Base-by-base conservation (phyloP, 2,329 filamentous ascomycete genomes). In the Cadophora sp. region DNA sequence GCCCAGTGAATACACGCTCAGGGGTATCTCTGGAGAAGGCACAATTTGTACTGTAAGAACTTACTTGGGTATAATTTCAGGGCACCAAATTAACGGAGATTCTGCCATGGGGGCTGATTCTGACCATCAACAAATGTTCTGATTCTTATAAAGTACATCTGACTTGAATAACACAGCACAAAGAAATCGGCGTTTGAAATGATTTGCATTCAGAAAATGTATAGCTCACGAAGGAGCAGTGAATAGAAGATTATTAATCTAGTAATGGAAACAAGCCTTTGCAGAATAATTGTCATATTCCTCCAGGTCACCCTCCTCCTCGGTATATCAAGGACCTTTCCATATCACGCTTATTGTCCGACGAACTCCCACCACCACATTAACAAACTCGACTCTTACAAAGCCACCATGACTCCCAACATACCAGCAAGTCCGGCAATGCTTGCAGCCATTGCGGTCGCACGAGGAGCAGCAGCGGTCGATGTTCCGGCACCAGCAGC, bases 341-440 rank as follows among this genome's bases (percentile, higher is more conserved):
- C 20, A 14, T 1, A 58, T 9, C 14, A 22, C 4, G 18, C 14
- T 58, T 27, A n/a, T 18, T 6, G 2, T 43, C 55, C 20, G 6
- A 20, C 20, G n/a, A 41, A 24, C 55, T 9, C n/a, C 24, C 3
- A 27, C 5, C 20, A 24, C 8, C 33, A 20, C 55, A 2, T 22
- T 8, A 20, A 41, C 16, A 13, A 41, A 8, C 36, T n/a, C 36
- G 11, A 20, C 1, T 20, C 22, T n/a, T 60, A 60, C 41, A 60
- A 60, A 33, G 45, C 58, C 1, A 48, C 59, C 51, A 66, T 66
- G 14, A 66, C 36, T 9, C 59, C 64, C 64, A 62, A 58, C 6
- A 66, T 43, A 22, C 64, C 64, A 59, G 61, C 59, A 24, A 66
- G 58, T 22, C 64, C 64, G 62, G 59, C 59, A 16, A 66, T 18